Conservation (phyloP, 1,139 yeast species). For the Maudiozyma humilis region DNA sequence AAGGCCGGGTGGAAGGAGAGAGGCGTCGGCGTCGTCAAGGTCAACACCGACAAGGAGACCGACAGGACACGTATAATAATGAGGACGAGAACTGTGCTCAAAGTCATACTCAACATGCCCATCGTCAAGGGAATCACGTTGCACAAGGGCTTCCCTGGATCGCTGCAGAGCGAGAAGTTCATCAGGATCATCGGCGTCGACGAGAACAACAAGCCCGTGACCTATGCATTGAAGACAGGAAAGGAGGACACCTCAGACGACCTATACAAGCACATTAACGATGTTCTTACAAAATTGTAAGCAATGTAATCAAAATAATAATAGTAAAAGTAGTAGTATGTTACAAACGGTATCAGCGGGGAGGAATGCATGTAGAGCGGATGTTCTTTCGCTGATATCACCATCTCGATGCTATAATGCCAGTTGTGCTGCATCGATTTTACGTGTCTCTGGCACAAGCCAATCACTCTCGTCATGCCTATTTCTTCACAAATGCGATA, state of each 20-base stretch:
- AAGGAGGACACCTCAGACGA: constrained; percentile 53
- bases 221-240: constrained; percentile 71
- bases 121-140: constrained; percentile 52
- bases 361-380: too few relatives aligned
- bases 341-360: not conserved
- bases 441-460: too few relatives aligned
- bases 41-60: constrained; percentile 44
- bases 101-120: constrained; percentile 74
- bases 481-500: constrained; percentile 54
- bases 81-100: constrained; percentile 82
- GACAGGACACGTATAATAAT: constrained; percentile 58
- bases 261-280: constrained; percentile 32
- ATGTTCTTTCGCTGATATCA: too few relatives aligned
- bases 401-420: too few relatives aligned
- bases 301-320: not conserved
- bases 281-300: constrained; percentile 4
- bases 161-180: constrained; percentile 72
- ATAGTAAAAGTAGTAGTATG: not conserved
- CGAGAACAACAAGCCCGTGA: constrained; percentile 60
- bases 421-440: too few relatives aligned
- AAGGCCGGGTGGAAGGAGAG: constrained; percentile 90
- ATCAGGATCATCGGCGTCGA: constrained; percentile 55
- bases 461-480: not conserved
- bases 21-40: constrained; percentile 80
- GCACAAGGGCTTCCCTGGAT: constrained; percentile 75